Evolutionary conservation across 1,139 yeast genomes (phyloP).

Genomic region (Magnusiomyces magnusii): DNA sequence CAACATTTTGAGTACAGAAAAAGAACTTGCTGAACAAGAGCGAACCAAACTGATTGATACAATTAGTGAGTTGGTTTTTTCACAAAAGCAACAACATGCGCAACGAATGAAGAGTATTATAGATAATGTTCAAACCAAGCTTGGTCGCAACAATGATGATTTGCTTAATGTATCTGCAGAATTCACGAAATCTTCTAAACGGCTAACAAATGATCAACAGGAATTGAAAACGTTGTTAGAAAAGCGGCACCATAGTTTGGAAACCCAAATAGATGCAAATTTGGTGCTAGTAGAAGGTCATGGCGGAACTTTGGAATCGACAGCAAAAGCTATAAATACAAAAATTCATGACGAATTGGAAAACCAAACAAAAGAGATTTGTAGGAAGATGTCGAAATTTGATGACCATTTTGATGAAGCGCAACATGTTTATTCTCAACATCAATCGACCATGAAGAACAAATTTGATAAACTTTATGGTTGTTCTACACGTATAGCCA

Average conservation of each 20-base stretch:
- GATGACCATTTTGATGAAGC: neutral
- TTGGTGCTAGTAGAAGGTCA: neutral
- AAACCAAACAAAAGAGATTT: neutral
- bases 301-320: neutral
- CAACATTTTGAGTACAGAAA: conserved; percentile 5
- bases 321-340: neutral
- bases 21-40: conserved; percentile 7
- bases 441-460: neutral
- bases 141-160: neutral
- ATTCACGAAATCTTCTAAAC: neutral
- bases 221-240: neutral
- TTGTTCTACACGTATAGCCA: neutral
- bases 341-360: neutral
- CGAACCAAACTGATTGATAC: conserved; percentile 9
- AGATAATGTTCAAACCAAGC: neutral
- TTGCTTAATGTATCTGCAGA: conserved; percentile 1
- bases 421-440: neutral
- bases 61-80: conserved; percentile 12
- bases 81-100: neutral
- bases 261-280: neutral
- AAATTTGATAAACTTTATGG: neutral
- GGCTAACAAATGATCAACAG: neutral
- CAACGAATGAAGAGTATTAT: conserved; percentile 3
- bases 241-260: neutral
- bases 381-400: neutral